These are phyloP conservation scores for Aphanomyces invadans DNA, from an alignment of 352 stramenopile genomes.

Conservation along the genomic window DNA sequence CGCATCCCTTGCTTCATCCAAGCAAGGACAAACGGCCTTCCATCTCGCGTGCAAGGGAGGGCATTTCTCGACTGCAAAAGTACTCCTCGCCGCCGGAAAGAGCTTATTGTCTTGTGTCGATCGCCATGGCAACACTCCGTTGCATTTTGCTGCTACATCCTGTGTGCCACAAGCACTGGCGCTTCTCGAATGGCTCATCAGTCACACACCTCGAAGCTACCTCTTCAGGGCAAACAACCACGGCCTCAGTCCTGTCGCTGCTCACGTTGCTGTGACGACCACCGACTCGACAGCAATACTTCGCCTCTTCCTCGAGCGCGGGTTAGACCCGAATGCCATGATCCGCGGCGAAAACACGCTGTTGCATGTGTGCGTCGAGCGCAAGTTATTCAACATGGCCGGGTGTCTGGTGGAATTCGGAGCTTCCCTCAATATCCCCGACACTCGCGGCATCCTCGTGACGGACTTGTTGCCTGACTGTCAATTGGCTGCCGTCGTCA, in stretches of 20 bases:
- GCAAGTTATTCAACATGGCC: constrained; percentile 67
- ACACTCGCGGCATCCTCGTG: constrained; percentile 63
- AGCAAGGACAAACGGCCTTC: constrained; percentile 70
- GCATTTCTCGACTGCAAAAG: constrained; percentile 43
- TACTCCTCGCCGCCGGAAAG: constrained; percentile 51
- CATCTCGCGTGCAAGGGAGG: constrained; percentile 79
- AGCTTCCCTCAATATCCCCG: constrained; percentile 64
- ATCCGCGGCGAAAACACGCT: constrained; percentile 65
- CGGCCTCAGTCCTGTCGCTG: constrained; percentile 69
- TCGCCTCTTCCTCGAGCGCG: constrained; percentile 63
- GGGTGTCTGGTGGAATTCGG: constrained; percentile 52
- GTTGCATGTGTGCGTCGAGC: constrained; percentile 68
- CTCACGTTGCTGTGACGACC: constrained; percentile 63
- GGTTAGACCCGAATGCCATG: constrained; percentile 64
- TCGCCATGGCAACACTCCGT: constrained; percentile 70
- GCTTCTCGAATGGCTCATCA: constrained; percentile 54
- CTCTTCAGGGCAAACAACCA: constrained; percentile 55
- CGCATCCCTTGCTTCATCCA: constrained; percentile 49
- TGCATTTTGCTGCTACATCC: constrained; percentile 73
- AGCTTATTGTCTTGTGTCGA: constrained; percentile 50
- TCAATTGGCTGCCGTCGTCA: constrained; percentile 67
- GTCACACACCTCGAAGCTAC: constrained; percentile 35
- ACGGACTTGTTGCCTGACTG: constrained; percentile 60
- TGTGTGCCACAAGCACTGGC: constrained; percentile 28
- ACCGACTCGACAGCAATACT: constrained; percentile 61